Evolutionary conservation across 2,329 filamentous ascomycete genomes (phyloP).

Genomic region (Penicillium oxalicum): DNA sequence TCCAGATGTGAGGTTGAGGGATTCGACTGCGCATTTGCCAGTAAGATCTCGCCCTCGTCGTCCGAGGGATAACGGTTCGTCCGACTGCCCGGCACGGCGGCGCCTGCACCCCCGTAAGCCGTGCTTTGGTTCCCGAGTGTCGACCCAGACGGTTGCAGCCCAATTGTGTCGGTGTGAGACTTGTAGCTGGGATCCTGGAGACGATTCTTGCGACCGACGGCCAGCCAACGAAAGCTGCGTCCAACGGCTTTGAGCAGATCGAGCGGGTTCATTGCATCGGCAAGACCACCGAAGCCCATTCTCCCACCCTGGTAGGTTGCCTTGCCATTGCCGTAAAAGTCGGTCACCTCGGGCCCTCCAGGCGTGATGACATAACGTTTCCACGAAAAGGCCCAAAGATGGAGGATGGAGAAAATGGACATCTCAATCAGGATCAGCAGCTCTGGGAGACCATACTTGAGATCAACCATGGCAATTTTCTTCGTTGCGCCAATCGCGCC

Average conservation of each 20-base stretch:
- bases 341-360: slow-evolving; percentile 42
- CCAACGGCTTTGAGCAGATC: slow-evolving; percentile 76
- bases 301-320: slow-evolving; percentile 58
- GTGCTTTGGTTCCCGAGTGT: slow-evolving; percentile 16
- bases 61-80: slow-evolving; percentile 23
- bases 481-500: slow-evolving; percentile 59
- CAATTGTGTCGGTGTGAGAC: slow-evolving; percentile 23
- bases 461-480: slow-evolving; percentile 63
- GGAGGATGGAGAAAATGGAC: slow-evolving; percentile 70
- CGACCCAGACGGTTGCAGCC: slow-evolving; percentile 20
- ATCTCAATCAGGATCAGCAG: slow-evolving; percentile 78
- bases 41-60: slow-evolving; percentile 36
- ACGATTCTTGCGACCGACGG: slow-evolving; percentile 59
- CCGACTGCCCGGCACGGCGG: slow-evolving; percentile 17
- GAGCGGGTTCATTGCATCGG: slow-evolving; percentile 72
- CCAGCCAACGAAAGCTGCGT: slow-evolving; percentile 72
- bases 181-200: slow-evolving; percentile 38
- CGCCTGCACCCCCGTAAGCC: slow-evolving; percentile 24
- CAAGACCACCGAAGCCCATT: slow-evolving; percentile 58
- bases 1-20: slow-evolving; percentile 22
- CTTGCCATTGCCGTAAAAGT: slow-evolving; percentile 41
- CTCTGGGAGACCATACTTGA: slow-evolving; percentile 74
- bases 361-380: slow-evolving; percentile 55
- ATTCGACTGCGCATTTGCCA: slow-evolving; percentile 36
- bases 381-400: slow-evolving; percentile 78